These are phyloP conservation scores for Xylariaceae sp. DNA, from an alignment of 2,329 filamentous ascomycete species.

Conservation along the genomic window DNA sequence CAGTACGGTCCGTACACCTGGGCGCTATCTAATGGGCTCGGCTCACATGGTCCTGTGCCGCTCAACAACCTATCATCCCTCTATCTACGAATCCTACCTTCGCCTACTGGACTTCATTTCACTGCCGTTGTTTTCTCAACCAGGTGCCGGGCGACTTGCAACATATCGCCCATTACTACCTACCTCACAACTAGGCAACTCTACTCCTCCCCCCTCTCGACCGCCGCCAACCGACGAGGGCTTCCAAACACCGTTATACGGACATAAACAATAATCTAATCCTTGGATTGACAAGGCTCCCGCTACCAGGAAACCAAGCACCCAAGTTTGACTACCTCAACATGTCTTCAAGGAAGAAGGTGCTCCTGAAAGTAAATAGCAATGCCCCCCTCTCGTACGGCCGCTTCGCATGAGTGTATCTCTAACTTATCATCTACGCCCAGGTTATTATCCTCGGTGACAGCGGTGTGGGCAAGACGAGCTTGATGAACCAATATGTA, in stretches of 20 bases:
- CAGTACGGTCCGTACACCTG: neutral
- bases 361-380: constrained; percentile 70
- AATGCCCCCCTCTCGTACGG: constrained; percentile 7
- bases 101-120: constrained; percentile 8
- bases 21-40: neutral
- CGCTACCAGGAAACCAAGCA: constrained; percentile 6
- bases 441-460: constrained; percentile 99
- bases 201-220: neutral
- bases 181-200: neutral
- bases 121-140: constrained; percentile 7
- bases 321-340: constrained; percentile 27
- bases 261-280: constrained; percentile 1
- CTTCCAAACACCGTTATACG: neutral
- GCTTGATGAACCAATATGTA: constrained; percentile 99
- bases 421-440: constrained; percentile 6
- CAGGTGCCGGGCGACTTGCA: neutral
- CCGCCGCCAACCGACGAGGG: neutral
- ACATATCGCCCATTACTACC: constrained; percentile 4
- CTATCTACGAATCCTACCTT: neutral
- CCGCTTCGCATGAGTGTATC: neutral
- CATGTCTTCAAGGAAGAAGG: constrained; percentile 85
- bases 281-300: neutral
- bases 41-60: constrained; percentile 1
- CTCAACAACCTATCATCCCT: neutral
- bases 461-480: constrained; percentile 98